Evolutionary conservation across 2,329 filamentous ascomycete genomes (phyloP).

Genomic region (Phialocephala subalpina): DNA sequence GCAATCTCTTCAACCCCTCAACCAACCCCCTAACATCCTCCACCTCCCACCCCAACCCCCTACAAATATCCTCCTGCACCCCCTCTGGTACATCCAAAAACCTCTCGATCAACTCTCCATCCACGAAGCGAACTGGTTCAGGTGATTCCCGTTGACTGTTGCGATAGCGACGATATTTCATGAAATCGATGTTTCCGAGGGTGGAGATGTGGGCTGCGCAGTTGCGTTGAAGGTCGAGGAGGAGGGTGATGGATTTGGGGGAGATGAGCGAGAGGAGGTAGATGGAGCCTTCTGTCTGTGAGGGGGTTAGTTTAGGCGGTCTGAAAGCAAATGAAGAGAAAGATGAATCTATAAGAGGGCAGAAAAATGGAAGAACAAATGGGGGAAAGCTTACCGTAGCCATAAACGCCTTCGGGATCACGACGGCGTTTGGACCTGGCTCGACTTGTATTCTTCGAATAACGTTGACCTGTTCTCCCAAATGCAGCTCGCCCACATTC

Average conservation of each 20-base stretch:
- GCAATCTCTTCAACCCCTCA: slow-evolving; percentile 69
- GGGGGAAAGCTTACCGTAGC: slow-evolving; percentile 72
- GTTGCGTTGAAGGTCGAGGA: slow-evolving; percentile 81
- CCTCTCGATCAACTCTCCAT: slow-evolving; percentile 88
- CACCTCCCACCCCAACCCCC: slow-evolving; percentile 66
- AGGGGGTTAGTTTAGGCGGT: slow-evolving; percentile 31
- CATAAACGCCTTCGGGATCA: slow-evolving; percentile 85
- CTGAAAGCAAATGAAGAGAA: background rate
- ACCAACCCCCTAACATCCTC: slow-evolving; percentile 68
- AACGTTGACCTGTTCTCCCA: slow-evolving; percentile 93
- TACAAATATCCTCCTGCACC: slow-evolving; percentile 59
- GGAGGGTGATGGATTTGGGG: slow-evolving; percentile 74
- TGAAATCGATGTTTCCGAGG: slow-evolving; percentile 79
- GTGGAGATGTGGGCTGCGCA: slow-evolving; percentile 72
- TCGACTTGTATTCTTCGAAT: slow-evolving; percentile 79
- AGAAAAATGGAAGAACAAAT: background rate
- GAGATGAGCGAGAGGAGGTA: slow-evolving; percentile 88
- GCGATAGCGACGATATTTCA: slow-evolving; percentile 82
- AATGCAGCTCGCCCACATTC: slow-evolving; percentile 79
- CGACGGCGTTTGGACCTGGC: slow-evolving; percentile 67
- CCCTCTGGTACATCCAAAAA: slow-evolving; percentile 77
- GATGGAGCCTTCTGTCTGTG: slow-evolving; percentile 85
- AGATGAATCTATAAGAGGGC: background rate
- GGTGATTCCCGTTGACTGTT: slow-evolving; percentile 74
- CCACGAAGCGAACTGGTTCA: slow-evolving; percentile 86